phyloP scores from a whole-genome alignment of 2,329 filamentous ascomycete species.

The Ophiostoma quercus region DNA sequence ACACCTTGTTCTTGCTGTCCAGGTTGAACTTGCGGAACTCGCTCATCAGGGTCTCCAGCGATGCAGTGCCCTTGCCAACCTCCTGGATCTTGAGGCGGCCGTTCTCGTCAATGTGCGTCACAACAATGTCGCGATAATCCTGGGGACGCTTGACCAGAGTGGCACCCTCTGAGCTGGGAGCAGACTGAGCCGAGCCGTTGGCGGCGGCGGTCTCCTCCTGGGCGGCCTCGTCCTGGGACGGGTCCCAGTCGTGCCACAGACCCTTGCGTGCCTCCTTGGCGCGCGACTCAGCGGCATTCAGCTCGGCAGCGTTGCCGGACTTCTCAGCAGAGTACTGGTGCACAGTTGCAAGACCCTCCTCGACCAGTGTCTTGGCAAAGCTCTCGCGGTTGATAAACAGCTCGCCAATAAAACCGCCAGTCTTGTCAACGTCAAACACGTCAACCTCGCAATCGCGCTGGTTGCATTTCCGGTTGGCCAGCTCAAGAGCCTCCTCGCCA shows the following conservation, averaged over 20 bases:
- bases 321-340: conserved; percentile 96
- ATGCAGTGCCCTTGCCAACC: conserved; percentile 77
- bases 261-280: conserved; percentile 87
- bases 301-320: conserved; percentile 79
- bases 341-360: conserved; percentile 88
- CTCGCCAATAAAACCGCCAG: conserved; percentile 93
- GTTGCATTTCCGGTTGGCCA: conserved; percentile 80
- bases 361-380: conserved; percentile 86
- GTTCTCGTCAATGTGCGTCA: conserved; percentile 81
- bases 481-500: conserved; percentile 87
- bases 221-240: conserved; percentile 68
- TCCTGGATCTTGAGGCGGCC: conserved; percentile 87
- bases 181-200: conserved; percentile 35
- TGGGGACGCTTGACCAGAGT: conserved; percentile 59
- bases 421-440: conserved; percentile 90
- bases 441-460: conserved; percentile 96
- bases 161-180: conserved; percentile 39
- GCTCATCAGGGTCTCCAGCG: conserved; percentile 81
- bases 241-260: conserved; percentile 92
- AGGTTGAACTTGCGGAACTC: conserved; percentile 89
- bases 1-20: conserved; percentile 70
- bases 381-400: conserved; percentile 92
- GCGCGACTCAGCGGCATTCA: conserved; percentile 78
- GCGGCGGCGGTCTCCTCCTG: conserved; percentile 48
- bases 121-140: conserved; percentile 89